phyloP scores from a whole-genome alignment of 176 grass and related monocot genomes.

The Thinopyrum elongatum region DNA sequence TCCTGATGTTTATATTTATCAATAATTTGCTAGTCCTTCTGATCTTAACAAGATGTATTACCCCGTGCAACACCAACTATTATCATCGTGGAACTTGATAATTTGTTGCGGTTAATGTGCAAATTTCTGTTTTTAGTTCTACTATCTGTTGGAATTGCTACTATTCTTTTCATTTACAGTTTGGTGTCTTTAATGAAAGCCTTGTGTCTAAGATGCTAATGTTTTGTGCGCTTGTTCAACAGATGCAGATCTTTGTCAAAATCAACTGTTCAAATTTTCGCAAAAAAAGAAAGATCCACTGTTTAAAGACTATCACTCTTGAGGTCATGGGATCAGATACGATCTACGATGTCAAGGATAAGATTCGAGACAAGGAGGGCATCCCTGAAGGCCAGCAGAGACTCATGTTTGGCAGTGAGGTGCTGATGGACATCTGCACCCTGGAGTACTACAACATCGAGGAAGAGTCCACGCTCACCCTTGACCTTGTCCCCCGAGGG shows the following conservation, averaged over 20 bases:
- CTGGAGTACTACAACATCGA: background rate
- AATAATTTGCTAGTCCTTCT: too few relatives aligned
- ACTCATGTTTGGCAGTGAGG: background rate
- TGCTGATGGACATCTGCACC: background rate
- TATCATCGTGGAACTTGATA: background rate
- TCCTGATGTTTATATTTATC: too few relatives aligned
- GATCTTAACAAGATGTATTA: too few relatives aligned
- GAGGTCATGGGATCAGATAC: background rate
- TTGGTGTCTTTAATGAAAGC: background rate
- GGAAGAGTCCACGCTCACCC: background rate
- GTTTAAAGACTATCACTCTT: background rate
- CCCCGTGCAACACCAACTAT: background rate
- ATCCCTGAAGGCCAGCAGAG: background rate
- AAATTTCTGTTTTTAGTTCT: background rate
- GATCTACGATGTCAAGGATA: background rate
- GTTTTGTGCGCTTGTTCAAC: background rate
- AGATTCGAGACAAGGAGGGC: conserved; percentile 2
- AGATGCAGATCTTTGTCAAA: background rate
- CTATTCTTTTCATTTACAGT: too few relatives aligned
- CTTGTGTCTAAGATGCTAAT: background rate
- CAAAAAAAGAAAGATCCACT: background rate
- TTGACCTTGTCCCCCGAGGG: background rate
- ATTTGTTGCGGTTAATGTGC: background rate
- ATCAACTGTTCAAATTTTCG: background rate
- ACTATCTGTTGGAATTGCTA: background rate